Conservation (phyloP, 345 rosid species). For the Eucalyptus polybractea region DNA sequence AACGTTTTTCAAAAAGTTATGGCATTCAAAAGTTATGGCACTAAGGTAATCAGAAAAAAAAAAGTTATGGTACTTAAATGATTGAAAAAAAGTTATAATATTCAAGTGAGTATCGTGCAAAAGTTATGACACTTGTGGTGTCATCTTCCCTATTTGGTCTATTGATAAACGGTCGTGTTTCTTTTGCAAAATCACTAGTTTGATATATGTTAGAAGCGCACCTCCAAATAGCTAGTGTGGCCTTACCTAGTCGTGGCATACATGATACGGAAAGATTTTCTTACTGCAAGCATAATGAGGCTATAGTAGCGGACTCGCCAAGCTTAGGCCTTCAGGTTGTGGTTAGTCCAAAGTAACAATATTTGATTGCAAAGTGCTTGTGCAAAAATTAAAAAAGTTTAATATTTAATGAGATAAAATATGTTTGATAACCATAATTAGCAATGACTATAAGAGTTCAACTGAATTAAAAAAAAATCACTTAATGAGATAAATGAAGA, state of each 20-base stretch:
- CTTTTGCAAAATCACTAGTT: background rate
- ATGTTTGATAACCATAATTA: background rate
- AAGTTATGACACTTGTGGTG: fast-evolving
- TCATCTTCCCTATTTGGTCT: no score
- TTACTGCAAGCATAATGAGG: background rate
- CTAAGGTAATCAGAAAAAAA: no score
- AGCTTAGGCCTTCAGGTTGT: background rate
- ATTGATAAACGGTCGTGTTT: fast-evolving
- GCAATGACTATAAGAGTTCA: background rate
- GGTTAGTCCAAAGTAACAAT: background rate
- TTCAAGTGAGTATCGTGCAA: fast-evolving
- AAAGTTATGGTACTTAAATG: no score
- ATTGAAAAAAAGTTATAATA: no score
- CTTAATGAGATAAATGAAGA: background rate
- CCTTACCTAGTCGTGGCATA: background rate
- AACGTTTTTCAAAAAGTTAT: no score
- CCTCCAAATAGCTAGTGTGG: background rate
- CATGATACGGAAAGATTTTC: background rate
- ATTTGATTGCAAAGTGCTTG: no score
- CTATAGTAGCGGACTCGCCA: background rate
- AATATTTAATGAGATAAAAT: background rate
- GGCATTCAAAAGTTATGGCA: no score
- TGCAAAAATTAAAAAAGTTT: background rate
- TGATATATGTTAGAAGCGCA: no score
- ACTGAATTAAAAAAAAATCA: background rate